Base-by-base conservation (phyloP, 148 eudicot genomes). In the Bassia scoparia region DNA sequence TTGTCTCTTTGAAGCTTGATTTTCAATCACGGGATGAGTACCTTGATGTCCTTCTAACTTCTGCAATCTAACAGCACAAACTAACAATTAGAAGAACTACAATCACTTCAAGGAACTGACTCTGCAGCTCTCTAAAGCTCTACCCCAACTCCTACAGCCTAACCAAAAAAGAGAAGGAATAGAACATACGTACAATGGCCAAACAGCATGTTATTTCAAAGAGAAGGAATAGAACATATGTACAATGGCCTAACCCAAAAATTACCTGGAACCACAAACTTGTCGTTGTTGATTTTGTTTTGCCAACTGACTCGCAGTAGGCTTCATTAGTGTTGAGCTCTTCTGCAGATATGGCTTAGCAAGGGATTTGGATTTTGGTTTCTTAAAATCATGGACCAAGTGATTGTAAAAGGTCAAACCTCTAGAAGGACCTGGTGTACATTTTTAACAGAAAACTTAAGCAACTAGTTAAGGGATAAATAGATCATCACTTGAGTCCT, bases 1-100 rank as follows among this genome's bases (percentile, higher is more conserved):
- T 87, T 91, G 98, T 76, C 98, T 85, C 85, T 94, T 94, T 37
- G 98, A 84, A 83, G 98, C 95, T 87, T 94, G 98, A 69, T 44
- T 82, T 81, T 94, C 98, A 31, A 81, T 74, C 23, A 75, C 89
- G 72, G 70, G 71, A 69, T 80, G 83, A 74, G 68, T 61, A 71
- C 31, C 76, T 46, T 72, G 74, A 58, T 46, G 68, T 71, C 75
- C 82, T 59, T 76, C 72, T 34, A 60, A 70, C 64, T 62, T 86
- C 59, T 75, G 83, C 33, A 76, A 64, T 72, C 69, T 78, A 62
- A 61, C 38, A 82, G 50, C 89, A 92, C 83, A 77, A 38, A 26
- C 70, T 0, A 35, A 35, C 38, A 66, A 34, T 53, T 43, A 52
- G 46, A 41, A 64, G 38, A 50, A 46, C 31, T 13, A 33, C 21